These are phyloP conservation scores for Agaricus sinodeliciosus DNA, from an alignment of 768 basidiomycete species.

Conservation along the genomic window DNA sequence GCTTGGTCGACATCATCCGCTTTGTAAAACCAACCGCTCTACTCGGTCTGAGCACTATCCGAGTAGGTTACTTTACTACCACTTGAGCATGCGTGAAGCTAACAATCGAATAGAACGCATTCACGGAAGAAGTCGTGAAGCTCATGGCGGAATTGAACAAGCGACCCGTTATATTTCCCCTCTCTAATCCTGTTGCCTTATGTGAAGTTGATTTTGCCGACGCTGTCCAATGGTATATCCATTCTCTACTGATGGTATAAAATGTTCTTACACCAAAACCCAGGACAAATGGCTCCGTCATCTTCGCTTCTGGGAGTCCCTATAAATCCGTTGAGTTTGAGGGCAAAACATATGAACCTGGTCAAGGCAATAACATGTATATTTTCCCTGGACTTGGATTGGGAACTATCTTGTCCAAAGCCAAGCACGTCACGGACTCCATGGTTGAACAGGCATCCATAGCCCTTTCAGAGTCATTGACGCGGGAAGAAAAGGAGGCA, in stretches of 20 bases:
- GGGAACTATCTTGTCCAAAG: constrained; percentile 52
- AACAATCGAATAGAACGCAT: constrained; percentile 39
- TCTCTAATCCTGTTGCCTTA: constrained; percentile 65
- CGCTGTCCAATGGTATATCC: constrained; percentile 47
- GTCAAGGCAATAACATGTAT: constrained; percentile 82
- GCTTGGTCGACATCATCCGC: constrained; percentile 60
- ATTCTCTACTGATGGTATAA: background rate
- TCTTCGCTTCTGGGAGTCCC: constrained; percentile 72
- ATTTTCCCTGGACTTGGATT: constrained; percentile 59
- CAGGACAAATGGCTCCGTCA: constrained; percentile 58
- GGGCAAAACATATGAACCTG: constrained; percentile 49
- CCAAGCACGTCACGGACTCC: constrained; percentile 52
- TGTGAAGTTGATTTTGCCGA: constrained; percentile 56
- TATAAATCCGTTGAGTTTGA: constrained; percentile 47
- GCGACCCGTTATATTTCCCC: constrained; percentile 77
- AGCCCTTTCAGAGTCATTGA: constrained; percentile 52
- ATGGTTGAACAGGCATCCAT: constrained; percentile 68
- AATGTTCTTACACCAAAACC: background rate
- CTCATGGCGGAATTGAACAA: constrained; percentile 58
- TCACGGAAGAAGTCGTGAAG: constrained; percentile 55
- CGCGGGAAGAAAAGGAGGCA: constrained; percentile 43
- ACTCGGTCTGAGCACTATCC: constrained; percentile 62
- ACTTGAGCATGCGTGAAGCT: background rate
- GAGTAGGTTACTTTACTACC: constrained; percentile 20
- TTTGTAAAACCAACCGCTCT: constrained; percentile 74